Conservation (phyloP, 2,329 filamentous ascomycete genomes). For the Nannizziopsis arthrosporioides region DNA sequence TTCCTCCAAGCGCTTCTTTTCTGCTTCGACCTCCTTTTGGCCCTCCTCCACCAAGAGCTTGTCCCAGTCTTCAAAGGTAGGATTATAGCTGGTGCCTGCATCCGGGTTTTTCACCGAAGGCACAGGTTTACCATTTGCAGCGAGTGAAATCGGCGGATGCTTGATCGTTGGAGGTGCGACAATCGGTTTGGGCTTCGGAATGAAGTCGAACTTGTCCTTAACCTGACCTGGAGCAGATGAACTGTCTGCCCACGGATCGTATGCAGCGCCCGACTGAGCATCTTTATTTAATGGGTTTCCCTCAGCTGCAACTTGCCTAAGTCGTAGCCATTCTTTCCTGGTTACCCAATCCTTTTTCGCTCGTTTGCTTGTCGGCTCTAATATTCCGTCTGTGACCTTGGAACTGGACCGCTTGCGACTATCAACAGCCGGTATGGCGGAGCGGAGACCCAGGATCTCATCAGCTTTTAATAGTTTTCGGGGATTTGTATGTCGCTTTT, state of each 20-base stretch:
- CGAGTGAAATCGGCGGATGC: constrained; percentile 65
- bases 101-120: constrained; percentile 68
- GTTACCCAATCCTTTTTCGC: constrained; percentile 68
- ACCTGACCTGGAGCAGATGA: constrained; percentile 28
- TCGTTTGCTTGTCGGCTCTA: constrained; percentile 57
- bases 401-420: constrained; percentile 62
- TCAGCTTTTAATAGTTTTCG: constrained; percentile 78
- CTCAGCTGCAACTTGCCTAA: constrained; percentile 70
- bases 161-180: constrained; percentile 65
- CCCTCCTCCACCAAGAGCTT: constrained; percentile 62
- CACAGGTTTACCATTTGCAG: constrained; percentile 67
- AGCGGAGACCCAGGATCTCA: constrained; percentile 79
- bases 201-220: constrained; percentile 50
- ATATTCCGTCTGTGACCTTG: constrained; percentile 60
- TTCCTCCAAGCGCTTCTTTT: constrained; percentile 59
- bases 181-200: constrained; percentile 53
- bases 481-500: constrained; percentile 52
- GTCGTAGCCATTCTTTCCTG: constrained; percentile 66
- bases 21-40: constrained; percentile 64
- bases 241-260: constrained; percentile 66
- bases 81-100: constrained; percentile 86
- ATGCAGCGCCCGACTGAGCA: constrained; percentile 42
- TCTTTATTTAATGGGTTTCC: constrained; percentile 37
- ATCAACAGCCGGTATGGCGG: constrained; percentile 66
- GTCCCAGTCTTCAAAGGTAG: constrained; percentile 75